Evolutionary conservation across 1,139 yeast genomes (phyloP), one percentile per base, ranked within the genome.

Genomic region (Kodamaea plutei): DNA sequence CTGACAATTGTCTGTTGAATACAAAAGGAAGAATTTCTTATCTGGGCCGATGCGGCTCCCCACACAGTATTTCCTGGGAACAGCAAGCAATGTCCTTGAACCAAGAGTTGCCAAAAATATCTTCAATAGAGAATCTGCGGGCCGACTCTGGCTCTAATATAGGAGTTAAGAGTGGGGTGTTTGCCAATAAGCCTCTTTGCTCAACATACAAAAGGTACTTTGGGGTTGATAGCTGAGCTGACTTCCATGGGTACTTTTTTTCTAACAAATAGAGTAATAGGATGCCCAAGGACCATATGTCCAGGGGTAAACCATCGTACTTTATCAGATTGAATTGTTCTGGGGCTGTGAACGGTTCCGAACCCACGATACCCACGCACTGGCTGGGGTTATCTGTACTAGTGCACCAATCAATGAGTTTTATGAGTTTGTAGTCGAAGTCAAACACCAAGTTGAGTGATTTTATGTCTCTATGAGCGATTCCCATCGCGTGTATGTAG

Each of bases 261-360:
- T 46, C 43, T 10, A 26, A 17, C 3, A 56, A 11, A 38, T 56
- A 63, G 35, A 56, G 61, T 2, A 69, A 44, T 3, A 72, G 50
- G 2, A 72, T 55, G 1, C 73, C 79, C 23, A 70, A 37, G 1
- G 77, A 64, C 80, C 80, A 74, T 8, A 69, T 45, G 40, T 74
- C 79, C 5, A 61, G 57, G 20, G 48, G 49, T 28, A 45, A 50
- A 0, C 76, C 73, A 34, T 63, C 56, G 43, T 74, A 74, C 9
- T 43, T 45, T 8, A 73, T 41, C 9, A 32, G 34, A 10, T 47
- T 36, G 25, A 56, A 58, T 12, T 69, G 60, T 44, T 74, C 80
- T 0, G 80, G 79, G 0, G 79, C 73, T 18, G 61, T 56, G 40
- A 61, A 70, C 8, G 49, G 42, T 16, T 56, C 60, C 2, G 77